Evolutionary conservation across 257 asterid species (phyloP), one percentile per base, ranked within the genome.

Genomic region (Agastache rugosa): DNA sequence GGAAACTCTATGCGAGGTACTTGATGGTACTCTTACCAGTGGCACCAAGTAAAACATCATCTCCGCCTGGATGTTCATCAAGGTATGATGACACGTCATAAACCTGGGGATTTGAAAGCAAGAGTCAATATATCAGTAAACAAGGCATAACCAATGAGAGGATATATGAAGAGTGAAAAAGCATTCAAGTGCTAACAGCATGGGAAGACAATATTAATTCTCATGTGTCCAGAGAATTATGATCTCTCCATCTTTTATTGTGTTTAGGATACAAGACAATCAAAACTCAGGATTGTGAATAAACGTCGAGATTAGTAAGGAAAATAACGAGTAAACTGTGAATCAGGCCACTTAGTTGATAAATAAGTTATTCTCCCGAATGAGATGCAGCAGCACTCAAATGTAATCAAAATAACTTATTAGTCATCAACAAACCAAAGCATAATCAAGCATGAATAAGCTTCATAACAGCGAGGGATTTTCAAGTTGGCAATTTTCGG

Each of bases 61-160:
- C 97, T 69, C 98, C 98, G 1, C 98, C 98, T n/a, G 98, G 98
- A 75, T 92, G 98, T 42, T 94, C 98, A 14, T 94, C 90, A 81
- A 94, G 59, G 83, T 94, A 94, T 12, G 93, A 12, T 34, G 98
- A 85, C 67, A 94, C 93, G 35, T 94, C 98, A 67, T 94, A 94
- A 23, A 93, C 95, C 98, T 93, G 93, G 71, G 19, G 72, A 76
- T 78, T 66, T 78, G 44, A 83, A 73, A 45, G 62, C 54, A 76
- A 8, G 47, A 7, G 58, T 41, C 44, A 71, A 69, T 25, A 62
- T 37, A 15, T 1, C 64, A 82, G 23, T 29, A 7, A 39, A 72
- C 39, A 22, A 59, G 16, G 63, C 37, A 58, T 31, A 67, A 58
- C 3, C 10, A 48, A 6, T 45, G 48, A 23, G 50, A 56, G 12